Percentiles rank a stretch among this genome's conserved stretches.
Conservation (phyloP, 768 basidiomycete species). For the Auriscalpium orientale region DNA sequence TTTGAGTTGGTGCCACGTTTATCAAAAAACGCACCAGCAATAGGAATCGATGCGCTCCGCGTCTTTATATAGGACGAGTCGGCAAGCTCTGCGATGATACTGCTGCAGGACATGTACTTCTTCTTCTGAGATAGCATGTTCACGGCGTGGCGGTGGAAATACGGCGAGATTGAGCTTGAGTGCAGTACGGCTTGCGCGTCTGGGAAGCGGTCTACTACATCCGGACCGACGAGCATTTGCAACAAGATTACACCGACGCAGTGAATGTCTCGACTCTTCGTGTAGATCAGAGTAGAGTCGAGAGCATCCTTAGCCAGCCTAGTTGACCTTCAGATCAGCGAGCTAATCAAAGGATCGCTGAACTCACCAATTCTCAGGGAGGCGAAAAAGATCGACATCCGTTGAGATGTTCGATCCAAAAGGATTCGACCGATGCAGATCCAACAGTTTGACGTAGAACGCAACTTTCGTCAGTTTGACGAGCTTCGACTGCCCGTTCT, state of each 20-base stretch:
- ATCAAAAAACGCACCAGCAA: slow-evolving; percentile 15
- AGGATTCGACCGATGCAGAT: slow-evolving; percentile 79
- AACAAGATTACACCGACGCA: slow-evolving; percentile 69
- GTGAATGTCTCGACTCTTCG: slow-evolving; percentile 76
- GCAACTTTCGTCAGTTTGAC: slow-evolving; percentile 70
- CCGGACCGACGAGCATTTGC: slow-evolving; percentile 80
- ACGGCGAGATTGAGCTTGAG: slow-evolving; percentile 47
- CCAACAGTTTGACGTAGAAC: slow-evolving; percentile 66
- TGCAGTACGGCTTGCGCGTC: slow-evolving; percentile 53
- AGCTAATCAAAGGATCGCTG: background rate
- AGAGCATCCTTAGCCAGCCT: slow-evolving; percentile 77
- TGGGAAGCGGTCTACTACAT: slow-evolving; percentile 46
- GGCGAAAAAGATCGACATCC: slow-evolving; percentile 19
- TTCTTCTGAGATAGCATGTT: slow-evolving; percentile 57
- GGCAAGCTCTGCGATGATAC: slow-evolving; percentile 46
- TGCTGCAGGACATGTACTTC: slow-evolving; percentile 46
- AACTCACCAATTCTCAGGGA: slow-evolving; percentile 42
- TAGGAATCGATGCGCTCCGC: slow-evolving; percentile 17
- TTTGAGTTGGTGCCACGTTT: background rate
- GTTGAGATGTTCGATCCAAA: slow-evolving; percentile 38
- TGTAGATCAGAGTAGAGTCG: slow-evolving; percentile 74
- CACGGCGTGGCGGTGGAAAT: slow-evolving; percentile 42
- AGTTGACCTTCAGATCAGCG: background rate
- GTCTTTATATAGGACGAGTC: slow-evolving; percentile 8
- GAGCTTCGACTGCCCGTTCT: slow-evolving; percentile 47